These are phyloP conservation scores for Populus euphratica DNA, from an alignment of 345 rosid genomes.

Conservation along the genomic window DNA sequence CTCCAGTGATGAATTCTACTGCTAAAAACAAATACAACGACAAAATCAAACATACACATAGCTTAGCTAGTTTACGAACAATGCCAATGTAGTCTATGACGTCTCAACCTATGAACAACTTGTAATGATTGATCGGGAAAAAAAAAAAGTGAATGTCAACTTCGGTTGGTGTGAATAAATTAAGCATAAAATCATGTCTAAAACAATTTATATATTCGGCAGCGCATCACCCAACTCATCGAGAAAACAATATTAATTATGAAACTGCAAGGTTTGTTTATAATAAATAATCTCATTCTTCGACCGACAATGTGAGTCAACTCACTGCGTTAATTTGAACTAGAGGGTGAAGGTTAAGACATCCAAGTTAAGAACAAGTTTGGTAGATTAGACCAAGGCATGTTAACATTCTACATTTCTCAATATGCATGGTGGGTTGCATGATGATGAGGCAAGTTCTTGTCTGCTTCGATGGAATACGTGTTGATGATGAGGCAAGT, in stretches of 20 bases:
- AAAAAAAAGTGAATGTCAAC: too few species aligned
- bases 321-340: not conserved
- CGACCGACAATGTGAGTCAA: not conserved
- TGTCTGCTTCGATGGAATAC: not conserved
- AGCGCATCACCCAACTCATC: not conserved
- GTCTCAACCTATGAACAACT: too few species aligned
- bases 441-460: not conserved
- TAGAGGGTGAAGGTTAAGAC: not conserved
- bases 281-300: not conserved
- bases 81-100: too few species aligned
- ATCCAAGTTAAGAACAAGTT: not conserved
- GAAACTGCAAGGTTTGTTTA: not conserved
- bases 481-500: not conserved
- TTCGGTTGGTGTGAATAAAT: too few species aligned
- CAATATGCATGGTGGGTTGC: not conserved
- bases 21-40: too few species aligned
- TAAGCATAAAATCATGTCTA: not conserved
- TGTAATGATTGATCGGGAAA: too few species aligned
- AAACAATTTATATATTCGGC: too few species aligned
- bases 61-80: too few species aligned
- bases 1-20: too few species aligned
- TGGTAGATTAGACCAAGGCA: not conserved
- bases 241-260: not conserved
- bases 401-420: not conserved
- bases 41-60: too few species aligned